Evolutionary conservation across 2,329 filamentous ascomycete genomes (phyloP).

Genomic region (Cryphonectria parasitica): DNA sequence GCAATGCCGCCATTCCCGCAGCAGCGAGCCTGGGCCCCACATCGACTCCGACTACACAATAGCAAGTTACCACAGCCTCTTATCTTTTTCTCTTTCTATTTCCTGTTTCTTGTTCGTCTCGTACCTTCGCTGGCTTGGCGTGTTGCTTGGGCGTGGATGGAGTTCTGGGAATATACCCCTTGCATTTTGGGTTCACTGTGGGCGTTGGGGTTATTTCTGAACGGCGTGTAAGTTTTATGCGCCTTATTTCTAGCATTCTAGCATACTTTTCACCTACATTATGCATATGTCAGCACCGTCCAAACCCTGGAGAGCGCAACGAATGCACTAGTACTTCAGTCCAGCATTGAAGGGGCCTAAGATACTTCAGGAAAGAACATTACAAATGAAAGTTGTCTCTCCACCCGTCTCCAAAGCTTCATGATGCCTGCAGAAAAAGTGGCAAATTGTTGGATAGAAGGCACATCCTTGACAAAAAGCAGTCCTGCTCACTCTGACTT

Average conservation of each 20-base stretch:
- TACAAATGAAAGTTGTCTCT: background rate
- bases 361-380: background rate
- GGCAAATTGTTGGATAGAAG: background rate
- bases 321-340: background rate
- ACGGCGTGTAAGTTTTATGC: background rate
- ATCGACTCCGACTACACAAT: background rate
- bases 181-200: background rate
- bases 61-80: background rate
- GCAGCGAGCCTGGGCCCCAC: background rate
- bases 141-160: background rate
- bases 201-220: background rate
- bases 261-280: background rate
- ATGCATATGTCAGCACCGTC: background rate
- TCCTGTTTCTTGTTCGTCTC: background rate
- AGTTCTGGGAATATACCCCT: slow-evolving; percentile 17
- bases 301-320: background rate
- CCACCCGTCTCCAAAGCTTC: background rate
- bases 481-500: background rate
- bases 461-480: background rate
- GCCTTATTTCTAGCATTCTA: background rate
- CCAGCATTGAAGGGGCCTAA: background rate
- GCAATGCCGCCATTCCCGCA: slow-evolving; percentile 20
- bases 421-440: background rate
- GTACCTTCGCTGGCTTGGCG: background rate
- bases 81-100: too few species aligned